A percentile compares a stretch with the other conserved stretches of the same genome.
Conservation (phyloP, 495 filamentous ascomycete species). For the Neohortaea acidophila region DNA sequence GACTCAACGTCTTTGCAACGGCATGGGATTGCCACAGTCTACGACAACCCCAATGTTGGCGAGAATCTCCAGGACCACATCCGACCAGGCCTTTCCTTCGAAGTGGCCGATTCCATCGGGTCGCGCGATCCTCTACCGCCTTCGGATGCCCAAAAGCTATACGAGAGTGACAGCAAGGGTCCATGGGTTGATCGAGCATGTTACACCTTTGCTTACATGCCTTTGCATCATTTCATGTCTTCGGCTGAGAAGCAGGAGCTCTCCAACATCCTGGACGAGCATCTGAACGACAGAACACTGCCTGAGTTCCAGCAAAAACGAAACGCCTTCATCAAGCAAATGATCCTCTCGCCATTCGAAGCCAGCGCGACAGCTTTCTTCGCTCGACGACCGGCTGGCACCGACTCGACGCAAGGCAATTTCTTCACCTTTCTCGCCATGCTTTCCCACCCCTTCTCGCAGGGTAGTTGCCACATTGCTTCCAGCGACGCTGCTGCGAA, state of each 20-base stretch:
- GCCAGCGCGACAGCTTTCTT: conserved; percentile 8
- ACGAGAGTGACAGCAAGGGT: conserved; percentile 4
- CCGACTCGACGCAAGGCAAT: background rate
- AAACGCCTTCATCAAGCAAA: conserved; percentile 6
- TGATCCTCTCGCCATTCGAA: conserved; percentile 8
- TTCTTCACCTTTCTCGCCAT: background rate
- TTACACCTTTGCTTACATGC: conserved; percentile 9
- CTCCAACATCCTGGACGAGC: conserved; percentile 1
- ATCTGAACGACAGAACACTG: background rate
- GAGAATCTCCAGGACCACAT: conserved; percentile 49
- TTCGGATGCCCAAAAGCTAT: conserved; percentile 3
- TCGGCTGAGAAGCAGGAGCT: conserved; percentile 1
- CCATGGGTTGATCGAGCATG: conserved; percentile 3
- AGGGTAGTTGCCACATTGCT: conserved; percentile 13
- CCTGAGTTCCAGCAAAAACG: conserved; percentile 1
- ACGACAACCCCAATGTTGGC: conserved; percentile 46
- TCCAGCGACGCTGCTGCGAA: conserved; percentile 1
- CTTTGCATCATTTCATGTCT: conserved; percentile 4
- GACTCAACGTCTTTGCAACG: conserved; percentile 32
- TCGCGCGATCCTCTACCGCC: background rate
- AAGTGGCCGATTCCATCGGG: conserved; percentile 5
- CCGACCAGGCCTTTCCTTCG: conserved; percentile 4
- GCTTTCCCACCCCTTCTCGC: conserved; percentile 16
- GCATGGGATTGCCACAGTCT: conserved; percentile 36
- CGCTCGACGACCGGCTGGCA: background rate